A percentile compares a stretch with the other conserved stretches of the same genome.
These are phyloP conservation scores for Magnusiomyces suaveolens DNA, from an alignment of 1,139 yeast genomes.

Conservation along the genomic window DNA sequence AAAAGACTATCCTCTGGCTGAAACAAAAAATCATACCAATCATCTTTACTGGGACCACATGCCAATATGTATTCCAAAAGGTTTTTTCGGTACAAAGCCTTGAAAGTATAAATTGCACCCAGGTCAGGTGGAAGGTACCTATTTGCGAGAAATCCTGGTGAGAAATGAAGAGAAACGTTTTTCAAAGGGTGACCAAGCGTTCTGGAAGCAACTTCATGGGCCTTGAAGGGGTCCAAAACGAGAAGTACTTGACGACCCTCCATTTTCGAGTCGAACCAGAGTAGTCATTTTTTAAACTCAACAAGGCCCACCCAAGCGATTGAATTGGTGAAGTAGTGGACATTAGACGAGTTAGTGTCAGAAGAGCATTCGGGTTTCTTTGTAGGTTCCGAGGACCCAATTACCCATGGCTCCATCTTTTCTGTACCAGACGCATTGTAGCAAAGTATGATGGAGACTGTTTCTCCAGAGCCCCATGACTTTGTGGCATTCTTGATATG, in stretches of 20 bases:
- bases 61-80: not conserved
- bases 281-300: slow-evolving; percentile 13
- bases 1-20: too few relatives aligned
- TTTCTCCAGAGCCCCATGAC: not conserved
- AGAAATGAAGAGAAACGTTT: slow-evolving; percentile 8
- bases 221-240: slow-evolving; percentile 11
- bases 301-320: slow-evolving; percentile 13
- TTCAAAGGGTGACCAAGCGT: slow-evolving; percentile 1
- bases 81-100: slow-evolving; percentile 10
- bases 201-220: slow-evolving; percentile 12
- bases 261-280: slow-evolving; percentile 13
- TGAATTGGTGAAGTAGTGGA: slow-evolving; percentile 10
- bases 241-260: slow-evolving; percentile 8
- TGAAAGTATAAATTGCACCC: slow-evolving; percentile 13
- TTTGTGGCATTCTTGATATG: not conserved
- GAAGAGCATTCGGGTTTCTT: not conserved
- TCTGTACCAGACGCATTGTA: slow-evolving; percentile 13
- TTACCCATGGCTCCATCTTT: slow-evolving; percentile 13
- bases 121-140: slow-evolving; percentile 10
- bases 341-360: not conserved
- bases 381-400: slow-evolving; percentile 6
- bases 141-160: slow-evolving; percentile 9
- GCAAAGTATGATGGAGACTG: slow-evolving; percentile 12
- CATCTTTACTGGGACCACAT: too few relatives aligned
- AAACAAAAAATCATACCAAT: too few relatives aligned